Evolutionary conservation across 768 basidiomycete genomes (phyloP), one percentile per base, ranked within the genome.

Genomic region (Gymnopilus dilepis): DNA sequence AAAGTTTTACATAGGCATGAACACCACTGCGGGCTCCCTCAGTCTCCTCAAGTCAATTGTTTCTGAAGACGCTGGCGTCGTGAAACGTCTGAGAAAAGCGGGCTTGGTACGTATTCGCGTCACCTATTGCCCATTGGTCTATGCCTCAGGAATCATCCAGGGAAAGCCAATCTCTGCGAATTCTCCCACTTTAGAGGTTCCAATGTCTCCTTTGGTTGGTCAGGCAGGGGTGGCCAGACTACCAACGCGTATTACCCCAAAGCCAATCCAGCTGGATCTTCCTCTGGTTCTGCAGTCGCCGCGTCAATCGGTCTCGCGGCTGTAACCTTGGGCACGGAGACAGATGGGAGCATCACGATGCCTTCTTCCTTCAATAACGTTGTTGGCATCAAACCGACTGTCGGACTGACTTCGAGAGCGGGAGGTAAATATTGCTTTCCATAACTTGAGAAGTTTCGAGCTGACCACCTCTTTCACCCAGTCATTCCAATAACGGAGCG

Each of bases 361-460:
- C 86, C 85, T 19, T 70, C 80, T 0, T 77, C 76, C 59, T 69
- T 77, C n/a, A 86, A 86, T 56, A 86, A 86, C 63, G 34, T 87
- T 5, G 86, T 77, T 3, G 86, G 86, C 0, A 83, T 88, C 51
- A 86, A 86, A 63, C 83, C 87, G 0, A 87, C 84, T 2, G 78
- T 87, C 4, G 86, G 86, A 0, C 69, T 86, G 30, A 86, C 84
- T 4, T 87, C 85, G 4, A 75, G 85, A 19, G 82, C 84, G 8
- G 86, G 86, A 68, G 86, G 86, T 31, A 19, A 28, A 15, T 37
- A 37, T 37, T 37, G 34, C 3, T 9, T 37, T 37, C 7, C 8
- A 37, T 37, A 8, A 11, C 34, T 37, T 82, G 56, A 45, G 7
- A 12, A 4, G 15, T 30, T 24, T 3, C 15, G 26, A 6, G 30